phyloP scores from a whole-genome alignment of 2,329 filamentous ascomycete species.

The Daldinia sp. region DNA sequence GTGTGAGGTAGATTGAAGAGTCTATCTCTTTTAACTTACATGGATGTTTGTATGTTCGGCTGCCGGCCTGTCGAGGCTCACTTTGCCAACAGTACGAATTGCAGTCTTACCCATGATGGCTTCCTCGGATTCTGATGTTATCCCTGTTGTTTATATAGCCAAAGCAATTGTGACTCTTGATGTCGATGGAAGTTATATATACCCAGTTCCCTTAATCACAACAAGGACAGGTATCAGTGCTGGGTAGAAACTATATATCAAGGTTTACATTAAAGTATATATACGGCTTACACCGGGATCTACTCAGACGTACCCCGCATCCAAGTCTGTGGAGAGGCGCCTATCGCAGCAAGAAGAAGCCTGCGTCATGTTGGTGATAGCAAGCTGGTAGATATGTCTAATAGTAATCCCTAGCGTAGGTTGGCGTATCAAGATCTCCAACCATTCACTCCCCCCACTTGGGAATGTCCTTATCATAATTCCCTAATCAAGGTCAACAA shows the following conservation, averaged over 20 bases:
- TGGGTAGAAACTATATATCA: background rate
- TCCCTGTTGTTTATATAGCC: background rate
- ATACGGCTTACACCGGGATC: background rate
- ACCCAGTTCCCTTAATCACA: background rate
- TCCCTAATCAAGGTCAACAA: slow-evolving; percentile 12
- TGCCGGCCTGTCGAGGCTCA: slow-evolving; percentile 78
- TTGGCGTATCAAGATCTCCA: slow-evolving; percentile 17
- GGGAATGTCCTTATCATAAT: slow-evolving; percentile 21
- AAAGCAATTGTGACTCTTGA: background rate
- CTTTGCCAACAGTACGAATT: slow-evolving; percentile 78
- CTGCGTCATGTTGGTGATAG: slow-evolving; percentile 26
- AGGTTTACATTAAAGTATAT: background rate
- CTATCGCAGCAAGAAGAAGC: slow-evolving; percentile 27
- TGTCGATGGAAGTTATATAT: background rate
- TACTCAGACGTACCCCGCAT: slow-evolving; percentile 44
- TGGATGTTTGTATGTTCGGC: slow-evolving; percentile 77
- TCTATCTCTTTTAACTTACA: slow-evolving; percentile 61
- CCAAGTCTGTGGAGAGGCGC: slow-evolving; percentile 24
- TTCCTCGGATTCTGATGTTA: background rate
- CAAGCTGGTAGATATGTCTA: background rate
- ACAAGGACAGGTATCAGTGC: background rate
- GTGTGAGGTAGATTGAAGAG: slow-evolving; percentile 30
- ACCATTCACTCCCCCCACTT: slow-evolving; percentile 26
- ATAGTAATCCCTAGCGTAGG: slow-evolving; percentile 16
- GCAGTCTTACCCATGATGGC: slow-evolving; percentile 56